Conservation (phyloP, 257 asterid genomes). For the Nicotiana paniculata region DNA sequence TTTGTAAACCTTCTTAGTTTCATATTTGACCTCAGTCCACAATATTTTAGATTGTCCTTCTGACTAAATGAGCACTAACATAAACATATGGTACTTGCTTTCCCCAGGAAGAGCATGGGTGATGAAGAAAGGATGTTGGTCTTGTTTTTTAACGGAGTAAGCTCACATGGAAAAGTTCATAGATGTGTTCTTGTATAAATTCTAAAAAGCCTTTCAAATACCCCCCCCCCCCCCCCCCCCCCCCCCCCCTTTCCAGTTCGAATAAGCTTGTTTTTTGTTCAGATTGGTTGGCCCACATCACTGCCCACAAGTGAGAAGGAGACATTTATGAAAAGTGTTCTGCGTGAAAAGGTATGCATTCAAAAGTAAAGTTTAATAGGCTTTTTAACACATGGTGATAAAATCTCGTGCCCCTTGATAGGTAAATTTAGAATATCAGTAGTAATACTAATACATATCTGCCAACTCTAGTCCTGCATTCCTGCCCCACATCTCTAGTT, state of each 20-base stretch:
- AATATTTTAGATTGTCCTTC: background rate
- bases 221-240: background rate
- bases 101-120: conserved; percentile 70
- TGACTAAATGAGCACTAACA: background rate
- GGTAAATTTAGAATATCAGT: background rate
- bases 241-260: background rate
- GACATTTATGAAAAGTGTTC: conserved; percentile 61
- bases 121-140: conserved; percentile 91
- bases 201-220: background rate
- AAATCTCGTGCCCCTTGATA: background rate
- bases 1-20: background rate
- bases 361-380: background rate
- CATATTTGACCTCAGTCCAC: background rate
- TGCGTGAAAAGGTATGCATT: conserved; percentile 64
- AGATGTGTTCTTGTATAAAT: background rate
- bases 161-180: conserved; percentile 8
- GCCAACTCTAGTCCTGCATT: background rate
- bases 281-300: conserved; percentile 99
- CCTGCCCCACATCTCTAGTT: background rate
- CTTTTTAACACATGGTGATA: background rate
- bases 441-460: background rate
- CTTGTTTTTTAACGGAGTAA: conserved; percentile 79
- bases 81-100: background rate
- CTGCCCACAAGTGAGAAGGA: conserved; percentile 85
- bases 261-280: conserved; percentile 12